Evolutionary conservation across 495 filamentous ascomycete genomes (phyloP).

Genomic region (Astrothelium macrocarpum): DNA sequence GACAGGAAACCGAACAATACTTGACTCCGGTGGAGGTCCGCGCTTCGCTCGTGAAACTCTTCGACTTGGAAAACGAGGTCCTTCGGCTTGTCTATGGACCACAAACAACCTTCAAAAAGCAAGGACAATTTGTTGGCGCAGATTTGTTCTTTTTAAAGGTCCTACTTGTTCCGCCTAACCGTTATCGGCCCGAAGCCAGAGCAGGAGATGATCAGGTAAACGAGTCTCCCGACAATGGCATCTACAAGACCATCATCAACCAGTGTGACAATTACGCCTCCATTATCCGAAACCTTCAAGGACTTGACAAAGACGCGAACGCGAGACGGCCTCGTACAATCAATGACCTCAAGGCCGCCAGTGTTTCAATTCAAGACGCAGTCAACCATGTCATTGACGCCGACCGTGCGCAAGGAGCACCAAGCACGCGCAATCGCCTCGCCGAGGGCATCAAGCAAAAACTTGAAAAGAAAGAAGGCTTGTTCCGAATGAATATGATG

Average conservation of each 20-base stretch:
- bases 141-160: conserved; percentile 91
- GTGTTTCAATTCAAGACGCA: conserved; percentile 71
- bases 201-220: conserved; percentile 68
- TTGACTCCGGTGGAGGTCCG: conserved; percentile 68
- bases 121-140: conserved; percentile 45
- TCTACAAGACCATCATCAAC: conserved; percentile 71
- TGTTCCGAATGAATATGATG: conserved; percentile 99
- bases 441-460: conserved; percentile 93
- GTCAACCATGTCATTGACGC: conserved; percentile 88
- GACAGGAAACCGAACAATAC: conserved; percentile 45
- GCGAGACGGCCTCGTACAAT: conserved; percentile 43
- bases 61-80: conserved; percentile 77
- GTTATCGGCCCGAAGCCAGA: conserved; percentile 78
- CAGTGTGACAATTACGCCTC: conserved; percentile 59
- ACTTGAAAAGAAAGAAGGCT: conserved; percentile 95
- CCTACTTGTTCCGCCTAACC: conserved; percentile 82
- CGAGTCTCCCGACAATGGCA: conserved; percentile 74
- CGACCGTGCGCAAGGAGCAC: conserved; percentile 70
- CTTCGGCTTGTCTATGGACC: conserved; percentile 73
- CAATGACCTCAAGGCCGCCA: conserved; percentile 57
- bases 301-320: conserved; percentile 32
- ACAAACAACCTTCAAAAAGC: conserved; percentile 42
- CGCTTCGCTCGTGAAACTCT: conserved; percentile 64
- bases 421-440: conserved; percentile 56
- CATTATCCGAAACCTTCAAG: conserved; percentile 63